Conservation (phyloP, 495 filamentous ascomycete genomes). For the Staphylotrichum tortipilum region DNA sequence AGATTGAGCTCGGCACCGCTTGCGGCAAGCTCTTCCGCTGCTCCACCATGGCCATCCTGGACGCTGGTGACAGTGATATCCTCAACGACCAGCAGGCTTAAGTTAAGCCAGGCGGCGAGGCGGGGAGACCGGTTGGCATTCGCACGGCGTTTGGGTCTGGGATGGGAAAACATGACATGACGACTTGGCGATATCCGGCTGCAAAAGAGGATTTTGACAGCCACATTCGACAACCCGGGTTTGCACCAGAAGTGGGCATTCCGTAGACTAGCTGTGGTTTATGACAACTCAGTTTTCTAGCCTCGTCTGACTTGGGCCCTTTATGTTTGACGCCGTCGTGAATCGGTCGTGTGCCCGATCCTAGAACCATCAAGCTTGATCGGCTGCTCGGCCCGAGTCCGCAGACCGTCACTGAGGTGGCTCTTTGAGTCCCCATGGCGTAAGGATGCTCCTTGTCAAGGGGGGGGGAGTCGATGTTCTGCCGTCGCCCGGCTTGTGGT, state of each 20-base stretch:
- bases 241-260: slow-evolving; percentile 1
- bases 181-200: slow-evolving; percentile 20
- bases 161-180: slow-evolving; percentile 14
- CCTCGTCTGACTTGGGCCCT: not conserved
- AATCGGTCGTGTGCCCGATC: not conserved
- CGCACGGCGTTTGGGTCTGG: slow-evolving; percentile 36
- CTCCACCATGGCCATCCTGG: slow-evolving; percentile 88
- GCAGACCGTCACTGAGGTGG: no score
- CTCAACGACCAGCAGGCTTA: slow-evolving; percentile 61
- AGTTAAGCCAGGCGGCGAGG: slow-evolving; percentile 9
- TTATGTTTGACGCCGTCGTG: not conserved
- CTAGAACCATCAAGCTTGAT: not conserved
- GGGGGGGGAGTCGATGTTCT: no score
- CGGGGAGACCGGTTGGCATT: slow-evolving; percentile 14
- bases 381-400: no score
- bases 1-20: slow-evolving; percentile 95
- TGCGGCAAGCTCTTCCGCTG: slow-evolving; percentile 51
- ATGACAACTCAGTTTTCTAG: slow-evolving; percentile 16
- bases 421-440: no score
- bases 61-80: slow-evolving; percentile 98
- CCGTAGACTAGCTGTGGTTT: slow-evolving; percentile 22
- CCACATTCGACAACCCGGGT: slow-evolving; percentile 10
- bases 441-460: no score
- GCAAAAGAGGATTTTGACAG: slow-evolving; percentile 11
- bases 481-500: not conserved